Evolutionary conservation across 2,329 filamentous ascomycete species (phyloP).

Genomic region (Zelopaecilomyces penicillatus): DNA sequence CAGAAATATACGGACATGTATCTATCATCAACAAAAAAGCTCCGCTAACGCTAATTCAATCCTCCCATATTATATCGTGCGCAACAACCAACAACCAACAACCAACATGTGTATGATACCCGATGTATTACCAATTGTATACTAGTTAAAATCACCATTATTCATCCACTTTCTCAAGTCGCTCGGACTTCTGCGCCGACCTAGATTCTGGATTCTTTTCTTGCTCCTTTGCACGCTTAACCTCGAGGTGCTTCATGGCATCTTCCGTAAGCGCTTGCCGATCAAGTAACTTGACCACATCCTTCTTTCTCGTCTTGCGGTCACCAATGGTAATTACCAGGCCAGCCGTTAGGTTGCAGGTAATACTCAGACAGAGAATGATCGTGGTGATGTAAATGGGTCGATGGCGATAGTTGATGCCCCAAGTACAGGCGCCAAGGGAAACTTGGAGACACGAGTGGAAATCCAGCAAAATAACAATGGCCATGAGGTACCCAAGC

Average conservation of each 20-base stretch:
- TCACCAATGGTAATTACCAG: constrained; percentile 71
- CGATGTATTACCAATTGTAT: background rate
- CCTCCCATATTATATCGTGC: background rate
- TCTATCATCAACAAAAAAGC: background rate
- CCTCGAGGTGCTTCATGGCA: constrained; percentile 40
- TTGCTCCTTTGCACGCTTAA: constrained; percentile 8
- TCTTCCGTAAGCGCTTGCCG: constrained; percentile 64
- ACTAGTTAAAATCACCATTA: background rate
- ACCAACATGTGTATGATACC: no score
- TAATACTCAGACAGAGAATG: constrained; percentile 71
- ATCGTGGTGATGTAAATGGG: constrained; percentile 68
- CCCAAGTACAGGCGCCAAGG: constrained; percentile 71
- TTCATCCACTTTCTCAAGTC: background rate
- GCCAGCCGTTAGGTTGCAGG: constrained; percentile 68
- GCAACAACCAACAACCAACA: no score
- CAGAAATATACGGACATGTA: no score
- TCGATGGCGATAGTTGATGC: constrained; percentile 61
- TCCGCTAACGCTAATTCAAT: background rate
- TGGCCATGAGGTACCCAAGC: constrained; percentile 61
- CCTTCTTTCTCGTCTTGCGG: constrained; percentile 72
- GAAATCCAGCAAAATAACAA: constrained; percentile 70
- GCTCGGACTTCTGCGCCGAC: background rate
- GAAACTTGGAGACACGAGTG: constrained; percentile 76
- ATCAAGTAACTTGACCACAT: constrained; percentile 69
- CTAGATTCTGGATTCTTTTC: constrained; percentile 6